phyloP scores from a whole-genome alignment of 257 asterid species.

The Coffea canephora region DNA sequence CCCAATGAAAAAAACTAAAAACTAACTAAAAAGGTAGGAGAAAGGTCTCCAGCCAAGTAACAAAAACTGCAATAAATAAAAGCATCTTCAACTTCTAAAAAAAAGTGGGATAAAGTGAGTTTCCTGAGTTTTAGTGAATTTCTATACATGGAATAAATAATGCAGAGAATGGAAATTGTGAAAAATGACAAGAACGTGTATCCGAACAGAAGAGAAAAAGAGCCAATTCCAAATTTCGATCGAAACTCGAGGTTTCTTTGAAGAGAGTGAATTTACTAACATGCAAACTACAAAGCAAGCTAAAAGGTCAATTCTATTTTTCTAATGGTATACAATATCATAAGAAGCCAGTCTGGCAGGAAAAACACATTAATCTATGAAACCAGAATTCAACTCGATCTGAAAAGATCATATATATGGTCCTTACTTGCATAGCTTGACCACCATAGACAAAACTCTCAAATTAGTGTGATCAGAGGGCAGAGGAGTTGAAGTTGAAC shows the following conservation, averaged over 20 bases:
- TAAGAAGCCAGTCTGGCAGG: neutral
- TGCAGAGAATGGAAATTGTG: slow-evolving; percentile 1
- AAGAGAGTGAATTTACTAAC: neutral
- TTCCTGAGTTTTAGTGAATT: neutral
- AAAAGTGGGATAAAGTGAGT: neutral
- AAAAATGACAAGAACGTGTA: slow-evolving; percentile 18
- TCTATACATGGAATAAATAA: neutral
- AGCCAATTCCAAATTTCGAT: slow-evolving; percentile 13
- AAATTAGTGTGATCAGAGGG: neutral
- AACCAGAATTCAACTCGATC: neutral
- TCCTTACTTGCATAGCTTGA: neutral
- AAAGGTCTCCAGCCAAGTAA: neutral
- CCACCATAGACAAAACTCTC: neutral
- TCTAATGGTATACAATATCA: neutral
- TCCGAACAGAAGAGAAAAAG: slow-evolving; percentile 13
- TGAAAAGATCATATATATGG: neutral
- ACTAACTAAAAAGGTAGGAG: neutral
- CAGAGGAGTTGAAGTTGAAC: neutral
- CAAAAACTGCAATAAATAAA: neutral
- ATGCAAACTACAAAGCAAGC: neutral
- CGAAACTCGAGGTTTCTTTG: slow-evolving; percentile 9
- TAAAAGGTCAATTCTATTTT: no score
- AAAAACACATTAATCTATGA: neutral
- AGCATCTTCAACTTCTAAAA: neutral
- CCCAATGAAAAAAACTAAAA: neutral